Base-by-base conservation (phyloP, 2,329 filamentous ascomycete genomes). In the Apiospora hydei region DNA sequence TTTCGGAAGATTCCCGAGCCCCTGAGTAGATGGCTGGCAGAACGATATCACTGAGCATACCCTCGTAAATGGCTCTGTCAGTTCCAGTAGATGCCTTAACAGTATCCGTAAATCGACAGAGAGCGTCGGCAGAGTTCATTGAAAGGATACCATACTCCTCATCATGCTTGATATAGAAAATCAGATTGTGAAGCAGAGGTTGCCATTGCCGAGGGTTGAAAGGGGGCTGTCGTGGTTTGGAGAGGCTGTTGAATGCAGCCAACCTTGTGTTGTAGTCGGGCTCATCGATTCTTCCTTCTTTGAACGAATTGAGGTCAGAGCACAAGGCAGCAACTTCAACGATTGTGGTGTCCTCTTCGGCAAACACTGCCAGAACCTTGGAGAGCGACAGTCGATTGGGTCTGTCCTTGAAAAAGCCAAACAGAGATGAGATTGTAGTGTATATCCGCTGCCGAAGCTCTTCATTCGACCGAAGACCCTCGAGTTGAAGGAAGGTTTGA, bases 341-440 rank as follows among this genome's bases (percentile, higher is more conserved):
- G 0, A 95, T 84, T 0, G 88, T 86, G 5, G 87, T 76, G 72
- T 94, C 90, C 66, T 89, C 89, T 10, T 87, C 83, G 1, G 94
- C 90, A 73, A 98, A 91, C 24, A 92, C 91, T 18, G 87, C 82
- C 10, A 98, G 83, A 4, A 97, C 92, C 64, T 91, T 87, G 21
- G 93, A 93, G 41, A 98, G 84, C 0, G 94, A 87, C 74, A 91
- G 87, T 71, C 96, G 89, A 78, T 94, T 97, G 61, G 89, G 84
- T 61, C 91, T 88, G 80, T 98, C 95, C 77, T 91, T 94, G 84
- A 98, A 96, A 80, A 95, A 98, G 71, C 94, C 93, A 79, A 98
- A 98, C 46, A 98, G 88, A 0, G 93, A 91, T 4, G 93, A 92
- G 13, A 96, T 83, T 0, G 94, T 94, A 66, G 90, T 86, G 79